Base-by-base conservation (phyloP, 768 basidiomycete species). In the Pleurotus tuber-regium region DNA sequence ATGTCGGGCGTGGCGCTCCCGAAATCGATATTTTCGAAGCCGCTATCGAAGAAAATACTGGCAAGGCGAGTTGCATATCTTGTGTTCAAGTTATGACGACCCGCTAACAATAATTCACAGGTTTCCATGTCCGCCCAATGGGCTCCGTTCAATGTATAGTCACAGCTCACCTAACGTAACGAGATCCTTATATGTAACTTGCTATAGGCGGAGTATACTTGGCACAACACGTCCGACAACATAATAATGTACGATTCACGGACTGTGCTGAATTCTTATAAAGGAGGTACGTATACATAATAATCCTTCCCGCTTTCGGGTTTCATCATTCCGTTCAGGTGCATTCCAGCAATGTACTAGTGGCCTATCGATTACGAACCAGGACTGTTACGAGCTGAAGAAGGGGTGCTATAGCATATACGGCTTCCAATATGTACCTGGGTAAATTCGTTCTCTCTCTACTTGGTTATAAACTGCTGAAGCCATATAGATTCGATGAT, bases 1-100 rank as follows among this genome's bases (percentile, higher is more conserved):
- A 78, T 57, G 77, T 80, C 1, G 86, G 85, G n/a, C 70, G 86
- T 9, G 63, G 79, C 4, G 83, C 86, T 1, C 86, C 86, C 2
- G 86, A 88, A 63, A 85, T 88, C 49, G 87, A 89, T 61, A 68
- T 88, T 51, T 76, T 87, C 52, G 86, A 87, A 63, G 83, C 84
- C 9, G 63, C 64, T 18, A 63, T 73, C 8, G 55, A 61, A 1
- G 53, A 56, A 14, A 62, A 61, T 9, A 52, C 59, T 7, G 70
- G 70, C 25, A 53, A 66, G 53, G 66, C 64, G 16, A 26, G 53
- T 28, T 2, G 38, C 21, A 19, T 36, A 21, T 33, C 19, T 12
- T 19, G 4, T 36, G 29, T 31, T 31, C 4, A 50, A 50, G 31
- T 1, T 46, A 33, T 12, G 25, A 24, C 19, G 10, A n/a, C 14